Evolutionary conservation across 192 early-diverging fungal genomes (phyloP).

Genomic region (Rhizophagus prolifer): DNA sequence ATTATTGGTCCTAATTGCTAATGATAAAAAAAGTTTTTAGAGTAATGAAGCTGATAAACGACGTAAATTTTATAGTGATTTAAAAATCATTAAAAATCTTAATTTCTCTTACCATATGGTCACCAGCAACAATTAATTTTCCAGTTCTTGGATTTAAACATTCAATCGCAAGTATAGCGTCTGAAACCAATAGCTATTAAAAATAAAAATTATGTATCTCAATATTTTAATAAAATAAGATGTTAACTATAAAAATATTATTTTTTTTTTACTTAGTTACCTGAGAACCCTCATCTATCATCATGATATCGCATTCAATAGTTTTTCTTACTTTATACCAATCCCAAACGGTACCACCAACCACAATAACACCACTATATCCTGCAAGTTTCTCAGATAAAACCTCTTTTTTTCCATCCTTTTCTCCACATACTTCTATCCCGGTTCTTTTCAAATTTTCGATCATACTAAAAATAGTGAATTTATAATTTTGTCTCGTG

Average conservation of each 20-base stretch:
- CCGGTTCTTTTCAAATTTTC: background rate
- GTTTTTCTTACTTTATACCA: slow-evolving; percentile 36
- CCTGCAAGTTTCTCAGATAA: background rate
- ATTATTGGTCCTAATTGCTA: slow-evolving; percentile 51
- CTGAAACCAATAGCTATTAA: slow-evolving; percentile 43
- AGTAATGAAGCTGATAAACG: no score
- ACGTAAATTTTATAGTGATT: background rate
- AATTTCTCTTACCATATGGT: slow-evolving; percentile 14
- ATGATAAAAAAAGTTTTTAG: background rate
- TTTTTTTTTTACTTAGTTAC: slow-evolving; percentile 2
- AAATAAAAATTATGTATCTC: slow-evolving; percentile 24
- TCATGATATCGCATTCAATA: slow-evolving; percentile 33
- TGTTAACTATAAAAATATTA: background rate
- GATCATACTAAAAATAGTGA: slow-evolving; percentile 37
- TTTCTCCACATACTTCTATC: slow-evolving; percentile 7
- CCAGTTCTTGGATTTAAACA: slow-evolving; percentile 37
- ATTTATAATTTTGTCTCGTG: slow-evolving; percentile 21
- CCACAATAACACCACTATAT: slow-evolving; percentile 21
- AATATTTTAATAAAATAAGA: background rate
- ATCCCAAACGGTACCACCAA: slow-evolving; percentile 42
- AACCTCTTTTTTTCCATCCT: no score
- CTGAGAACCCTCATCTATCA: slow-evolving; percentile 41
- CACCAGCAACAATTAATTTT: slow-evolving; percentile 49
- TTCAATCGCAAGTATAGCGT: slow-evolving; percentile 43
- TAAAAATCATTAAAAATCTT: background rate